Base-by-base conservation (phyloP, 768 basidiomycete species). In the Solioccasus polychromus region DNA sequence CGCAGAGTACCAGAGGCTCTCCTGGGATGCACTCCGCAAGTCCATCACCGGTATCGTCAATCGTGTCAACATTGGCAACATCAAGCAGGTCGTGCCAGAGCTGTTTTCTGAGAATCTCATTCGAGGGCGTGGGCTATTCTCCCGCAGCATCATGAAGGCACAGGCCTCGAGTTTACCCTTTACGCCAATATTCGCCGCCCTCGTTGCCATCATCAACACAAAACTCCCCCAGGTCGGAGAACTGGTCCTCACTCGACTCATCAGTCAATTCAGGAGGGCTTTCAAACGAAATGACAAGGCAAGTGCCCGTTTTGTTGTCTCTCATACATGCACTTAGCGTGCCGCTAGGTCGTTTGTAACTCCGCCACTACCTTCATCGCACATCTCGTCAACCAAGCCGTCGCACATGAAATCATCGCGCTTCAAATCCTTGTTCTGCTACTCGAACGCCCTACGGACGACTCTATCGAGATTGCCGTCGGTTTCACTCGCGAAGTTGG, bases 31-130 rank as follows among this genome's bases (percentile, higher is more conserved):
- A 2, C 71, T 99, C 48, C 84, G 94, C 62, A 99, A 99, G 70
- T 90, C 87, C 40, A 88, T 99, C 60, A 98, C 96, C 23, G 96
- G 96, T 92, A 87, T 98, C 56, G 95, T 98, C 76, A 99, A 99
- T 76, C 88, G 96, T 76, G 91, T 99, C 71, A 97, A 98, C 66
- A 77, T 92, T 17, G 77, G 84, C 55, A 98, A 98, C 66, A 99
- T 99, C 79, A 96, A 97, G 69, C 79, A 86, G 57, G 80, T 95
- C 53, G 79, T 92, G 0, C 91, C 92, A 0, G 91, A 95, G 64
- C 69, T 99, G 20, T 97, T 99, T 59, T 68, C 81, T 2, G 96
- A 99, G 68, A 96, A 99, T 68, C 78, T 99, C 24, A 81, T 98
- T 50, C 82, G 93, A 37, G 96, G 96, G 1, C 78, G 91, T 20